Base-by-base conservation (phyloP, 2,329 filamentous ascomycete species). In the Sclerotinia borealis region DNA sequence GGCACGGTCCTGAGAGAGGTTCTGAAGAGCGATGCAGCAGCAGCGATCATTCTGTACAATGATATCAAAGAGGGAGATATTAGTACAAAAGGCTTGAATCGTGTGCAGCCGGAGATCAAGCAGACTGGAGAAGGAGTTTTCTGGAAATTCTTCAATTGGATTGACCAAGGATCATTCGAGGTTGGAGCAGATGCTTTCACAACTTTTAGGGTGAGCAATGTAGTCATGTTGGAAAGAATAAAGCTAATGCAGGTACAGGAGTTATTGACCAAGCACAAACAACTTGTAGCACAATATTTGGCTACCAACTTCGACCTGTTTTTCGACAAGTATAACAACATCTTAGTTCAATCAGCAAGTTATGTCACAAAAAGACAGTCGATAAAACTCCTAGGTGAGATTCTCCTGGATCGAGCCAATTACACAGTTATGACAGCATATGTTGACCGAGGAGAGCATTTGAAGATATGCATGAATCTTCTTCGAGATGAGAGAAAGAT, bases 401-500 rank as follows among this genome's bases (percentile, higher is more conserved):
- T 99, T 54, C 79, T 99, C 63, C 83, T 99, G 39, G 95, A 98
- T 76, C 87, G 95, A 49, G 92, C 93, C 67, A 98, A 99, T 77
- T 99, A 99, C 80, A 92, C 88, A 74, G 92, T 98, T 74, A 99
- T 99, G 95, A 98, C 93, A 63, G 87, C 90, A 67, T 99, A 98
- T 75, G 95, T 99, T 64, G 93, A 96, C 75, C 88, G 90, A 55
- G 93, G 93, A 65, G 93, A 98, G 75, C 93, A 99, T 74, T 84
- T 99, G 70, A 99, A 99, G 79, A 90, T 98, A 68, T 95, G 93
- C 79, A 99, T 99, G 95, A 98, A 96, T 76, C 82, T 99, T 65
- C 80, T 99, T 66, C 88, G 92, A 69, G 95, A 98, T 76, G 93
- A 98, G 76, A 86, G 93, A 70, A 95, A 96, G 77, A 99, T 99